Evolutionary conservation across 129 eudicot genomes (phyloP).

Genomic region (Pseudognaphalium luteoalbum): DNA sequence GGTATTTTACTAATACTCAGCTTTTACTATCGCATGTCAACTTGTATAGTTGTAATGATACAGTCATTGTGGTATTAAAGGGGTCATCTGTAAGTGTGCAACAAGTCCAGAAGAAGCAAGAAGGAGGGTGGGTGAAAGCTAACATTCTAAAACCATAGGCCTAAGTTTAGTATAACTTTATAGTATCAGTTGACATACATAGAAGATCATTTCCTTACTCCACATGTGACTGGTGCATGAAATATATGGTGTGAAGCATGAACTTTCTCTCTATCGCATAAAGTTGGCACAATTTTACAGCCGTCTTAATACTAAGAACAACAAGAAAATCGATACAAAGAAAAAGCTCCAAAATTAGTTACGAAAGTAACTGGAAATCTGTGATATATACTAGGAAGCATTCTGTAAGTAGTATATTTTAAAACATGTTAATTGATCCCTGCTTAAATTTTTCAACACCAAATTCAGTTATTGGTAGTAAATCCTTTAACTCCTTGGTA

Average conservation of each 20-base stretch:
- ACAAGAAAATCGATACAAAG: background rate
- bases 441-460: background rate
- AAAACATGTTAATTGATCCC: background rate
- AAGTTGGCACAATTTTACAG: slow-evolving; percentile 8
- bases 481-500: background rate
- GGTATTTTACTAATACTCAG: slow-evolving; percentile 4
- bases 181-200: background rate
- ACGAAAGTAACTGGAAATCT: background rate
- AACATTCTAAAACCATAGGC: slow-evolving; percentile 5
- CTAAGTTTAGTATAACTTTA: background rate
- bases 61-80: background rate
- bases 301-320: background rate
- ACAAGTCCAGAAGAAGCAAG: background rate
- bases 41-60: background rate
- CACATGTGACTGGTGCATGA: background rate
- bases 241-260: background rate
- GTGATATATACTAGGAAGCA: background rate
- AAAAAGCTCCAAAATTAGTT: background rate
- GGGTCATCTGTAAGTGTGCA: background rate
- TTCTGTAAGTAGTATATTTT: background rate
- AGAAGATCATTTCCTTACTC: slow-evolving; percentile 5
- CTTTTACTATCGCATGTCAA: background rate
- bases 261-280: background rate
- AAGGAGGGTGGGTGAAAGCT: slow-evolving; percentile 4
- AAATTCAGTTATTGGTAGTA: background rate